Evolutionary conservation across 2,329 filamentous ascomycete genomes (phyloP), one percentile per base, ranked within the genome.

Genomic region (Colletotrichum somersetense): DNA sequence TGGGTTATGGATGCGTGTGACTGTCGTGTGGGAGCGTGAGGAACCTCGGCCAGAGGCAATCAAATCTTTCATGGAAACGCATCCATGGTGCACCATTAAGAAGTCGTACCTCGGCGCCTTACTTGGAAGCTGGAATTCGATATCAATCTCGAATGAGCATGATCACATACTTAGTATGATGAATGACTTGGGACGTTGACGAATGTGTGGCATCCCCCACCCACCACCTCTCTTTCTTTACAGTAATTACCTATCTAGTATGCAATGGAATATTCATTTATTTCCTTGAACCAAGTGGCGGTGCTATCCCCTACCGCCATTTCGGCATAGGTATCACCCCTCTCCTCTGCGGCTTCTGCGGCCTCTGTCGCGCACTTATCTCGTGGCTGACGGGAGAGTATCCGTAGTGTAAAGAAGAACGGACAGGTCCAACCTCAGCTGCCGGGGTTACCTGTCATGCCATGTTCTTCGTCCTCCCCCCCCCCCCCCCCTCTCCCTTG

Each of bases 61-160:
- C 55, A n/a, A n/a, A 23, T 40, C 30, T 30, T 30, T 30, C 8
- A 48, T 42, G 58, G 58, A 30, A 18, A 33, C 26, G 42, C 42
- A 23, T 52, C 8, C 46, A 62, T 23, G 44, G 40, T 38, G 33
- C 46, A 46, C 59, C 33, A 52, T 52, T 14, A 4, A 62, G 33
- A 62, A 26, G 20, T 50, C 33, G 23, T 62, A 40, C 59, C 44
- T 63, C 44, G 58, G 65, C 59, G 50, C 35, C 30, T 66, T 58
- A 53, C 33, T 35, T 40, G 35, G 26, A 38, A 48, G 58, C 55
- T 63, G 58, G 66, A 48, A 58, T 33, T 69, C 48, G 69, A 72
- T 64, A 69, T 69, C 69, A 55, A 64, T 64, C 56, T 72, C 59
- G 46, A 61, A 55, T 53, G 46, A 50, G 69, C 55, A 69, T 63